Evolutionary conservation across 2,329 filamentous ascomycete genomes (phyloP).

Genomic region (Rhexocercosporidium sp.): DNA sequence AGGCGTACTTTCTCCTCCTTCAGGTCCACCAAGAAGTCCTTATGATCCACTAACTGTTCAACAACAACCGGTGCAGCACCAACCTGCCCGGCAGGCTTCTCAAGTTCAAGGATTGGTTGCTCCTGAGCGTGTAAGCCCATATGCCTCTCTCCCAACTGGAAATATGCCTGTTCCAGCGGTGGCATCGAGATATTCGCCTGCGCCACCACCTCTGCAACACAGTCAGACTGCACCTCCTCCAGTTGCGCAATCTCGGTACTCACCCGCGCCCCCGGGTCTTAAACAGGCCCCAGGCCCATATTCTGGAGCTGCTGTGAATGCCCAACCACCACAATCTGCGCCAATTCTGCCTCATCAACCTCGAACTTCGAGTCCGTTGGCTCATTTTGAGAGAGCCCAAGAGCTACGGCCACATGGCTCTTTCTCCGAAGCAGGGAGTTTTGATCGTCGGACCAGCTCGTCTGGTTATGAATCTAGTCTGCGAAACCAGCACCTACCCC

Average conservation of each 20-base stretch:
- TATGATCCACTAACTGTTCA: conserved; percentile 26
- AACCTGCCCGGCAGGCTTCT: conserved; percentile 23
- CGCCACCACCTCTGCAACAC: conserved; percentile 50
- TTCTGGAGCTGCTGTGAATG: conserved; percentile 35
- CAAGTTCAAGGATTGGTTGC: conserved; percentile 38
- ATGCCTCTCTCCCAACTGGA: conserved; percentile 37
- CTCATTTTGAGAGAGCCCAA: conserved; percentile 61
- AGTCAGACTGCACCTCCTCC: conserved; percentile 48
- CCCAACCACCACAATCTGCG: conserved; percentile 50
- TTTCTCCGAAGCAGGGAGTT: conserved; percentile 46
- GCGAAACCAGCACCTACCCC: conserved; percentile 57
- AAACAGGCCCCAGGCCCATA: conserved; percentile 30
- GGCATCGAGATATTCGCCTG: conserved; percentile 65
- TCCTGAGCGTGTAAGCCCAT: conserved; percentile 42
- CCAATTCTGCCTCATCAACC: conserved; percentile 60
- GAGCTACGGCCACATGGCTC: conserved; percentile 31
- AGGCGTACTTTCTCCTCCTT: conserved; percentile 21
- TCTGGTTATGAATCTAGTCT: conserved; percentile 59
- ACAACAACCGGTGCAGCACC: conserved; percentile 24
- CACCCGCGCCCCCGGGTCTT: conserved; percentile 46
- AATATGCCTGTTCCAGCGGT: conserved; percentile 38
- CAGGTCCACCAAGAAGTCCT: conserved; percentile 14
- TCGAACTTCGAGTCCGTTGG: conserved; percentile 68
- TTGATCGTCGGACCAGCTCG: conserved; percentile 57
- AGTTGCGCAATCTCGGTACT: conserved; percentile 42